These are phyloP conservation scores for Apiospora arundinis DNA, from an alignment of 2,329 filamentous ascomycete species.

Conservation along the genomic window DNA sequence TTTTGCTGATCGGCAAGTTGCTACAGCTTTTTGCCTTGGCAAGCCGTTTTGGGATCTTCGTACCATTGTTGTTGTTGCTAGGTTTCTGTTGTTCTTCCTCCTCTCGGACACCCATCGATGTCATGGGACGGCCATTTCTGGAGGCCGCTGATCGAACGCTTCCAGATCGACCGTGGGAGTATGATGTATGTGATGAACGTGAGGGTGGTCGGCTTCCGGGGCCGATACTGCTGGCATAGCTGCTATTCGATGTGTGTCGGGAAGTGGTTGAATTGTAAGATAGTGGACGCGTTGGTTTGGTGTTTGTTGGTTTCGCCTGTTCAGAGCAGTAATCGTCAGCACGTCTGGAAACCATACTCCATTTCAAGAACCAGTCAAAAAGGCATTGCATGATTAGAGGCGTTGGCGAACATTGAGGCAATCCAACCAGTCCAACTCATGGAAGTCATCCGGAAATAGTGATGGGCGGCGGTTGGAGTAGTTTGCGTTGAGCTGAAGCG, in stretches of 20 bases:
- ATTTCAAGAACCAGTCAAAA: neutral
- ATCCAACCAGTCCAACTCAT: conserved; percentile 18
- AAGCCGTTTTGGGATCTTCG: conserved; percentile 33
- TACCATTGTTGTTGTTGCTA: conserved; percentile 48
- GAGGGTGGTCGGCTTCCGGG: conserved; percentile 43
- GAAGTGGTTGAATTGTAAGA: conserved; percentile 23
- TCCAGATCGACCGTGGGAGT: conserved; percentile 32
- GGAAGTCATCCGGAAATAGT: neutral
- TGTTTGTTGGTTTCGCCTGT: conserved; percentile 16
- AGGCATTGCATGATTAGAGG: conserved; percentile 15
- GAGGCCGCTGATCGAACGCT: conserved; percentile 32
- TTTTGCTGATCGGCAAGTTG: conserved; percentile 30
- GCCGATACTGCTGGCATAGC: conserved; percentile 45
- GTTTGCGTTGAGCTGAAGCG: conserved; percentile 22
- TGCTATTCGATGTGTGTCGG: conserved; percentile 40
- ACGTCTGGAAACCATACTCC: neutral
- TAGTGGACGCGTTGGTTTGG: neutral
- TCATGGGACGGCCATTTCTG: conserved; percentile 37
- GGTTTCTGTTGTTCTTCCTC: conserved; percentile 30
- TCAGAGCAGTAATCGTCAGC: neutral
- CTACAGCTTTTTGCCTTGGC: conserved; percentile 26
- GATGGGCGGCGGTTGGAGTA: neutral
- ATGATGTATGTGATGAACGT: conserved; percentile 34
- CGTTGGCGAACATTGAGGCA: conserved; percentile 19
- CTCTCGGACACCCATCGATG: conserved; percentile 39